These are phyloP conservation scores for Solanum ahanhuiri DNA, from an alignment of 257 asterid species.

Conservation along the genomic window DNA sequence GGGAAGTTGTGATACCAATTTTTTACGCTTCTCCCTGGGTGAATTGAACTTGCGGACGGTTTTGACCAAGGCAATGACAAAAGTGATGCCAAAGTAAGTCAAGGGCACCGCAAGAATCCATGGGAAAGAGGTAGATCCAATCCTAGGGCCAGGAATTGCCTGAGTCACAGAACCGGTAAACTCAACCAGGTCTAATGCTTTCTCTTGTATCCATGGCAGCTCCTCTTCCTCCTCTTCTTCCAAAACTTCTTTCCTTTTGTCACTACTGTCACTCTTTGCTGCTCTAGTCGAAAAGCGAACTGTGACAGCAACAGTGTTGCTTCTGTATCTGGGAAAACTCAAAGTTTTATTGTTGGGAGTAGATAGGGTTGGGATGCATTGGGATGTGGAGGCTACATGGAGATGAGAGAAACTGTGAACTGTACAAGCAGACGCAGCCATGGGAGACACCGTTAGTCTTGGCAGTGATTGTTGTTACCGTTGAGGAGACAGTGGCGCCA, in stretches of 20 bases:
- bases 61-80: conserved; percentile 70
- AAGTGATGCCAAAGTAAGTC: conserved; percentile 75
- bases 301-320: background rate
- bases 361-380: background rate
- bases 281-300: background rate
- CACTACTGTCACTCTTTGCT: background rate
- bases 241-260: conserved; percentile 11
- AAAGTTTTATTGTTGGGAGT: background rate
- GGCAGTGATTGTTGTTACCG: background rate
- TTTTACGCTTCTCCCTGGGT: conserved; percentile 66
- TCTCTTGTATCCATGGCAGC: conserved; percentile 95
- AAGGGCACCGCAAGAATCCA: conserved; percentile 85
- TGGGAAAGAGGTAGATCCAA: conserved; percentile 75
- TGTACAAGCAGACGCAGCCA: background rate
- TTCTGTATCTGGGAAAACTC: background rate
- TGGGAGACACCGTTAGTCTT: background rate
- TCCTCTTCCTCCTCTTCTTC: conserved; percentile 67
- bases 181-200: conserved; percentile 91
- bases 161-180: conserved; percentile 91
- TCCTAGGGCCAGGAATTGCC: conserved; percentile 96
- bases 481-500: background rate
- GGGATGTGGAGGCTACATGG: background rate
- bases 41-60: conserved; percentile 72
- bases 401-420: background rate
- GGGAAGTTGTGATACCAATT: conserved; percentile 33